A percentile compares a stretch with the other conserved stretches of the same genome.
Evolutionary conservation across 805 yeast species (phyloP).

Genomic region (Wickerhamiella brachini): DNA sequence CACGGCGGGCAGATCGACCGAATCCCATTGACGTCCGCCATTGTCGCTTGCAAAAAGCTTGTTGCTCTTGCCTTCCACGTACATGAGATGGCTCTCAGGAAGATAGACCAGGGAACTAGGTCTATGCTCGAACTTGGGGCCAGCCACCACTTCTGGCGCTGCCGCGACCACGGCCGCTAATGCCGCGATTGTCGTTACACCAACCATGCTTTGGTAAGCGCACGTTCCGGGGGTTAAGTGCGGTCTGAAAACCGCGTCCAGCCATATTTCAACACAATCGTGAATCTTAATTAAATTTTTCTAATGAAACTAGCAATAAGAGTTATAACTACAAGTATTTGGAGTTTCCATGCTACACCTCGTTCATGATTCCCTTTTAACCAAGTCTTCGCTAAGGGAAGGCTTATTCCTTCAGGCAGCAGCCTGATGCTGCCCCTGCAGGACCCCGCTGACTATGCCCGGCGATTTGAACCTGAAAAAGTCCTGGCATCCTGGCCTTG

Average conservation of each 20-base stretch:
- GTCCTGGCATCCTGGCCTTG: conserved; percentile 89
- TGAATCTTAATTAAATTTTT: too few species aligned
- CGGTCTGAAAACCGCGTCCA: too few species aligned
- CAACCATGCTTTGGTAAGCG: not conserved
- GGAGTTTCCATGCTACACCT: too few species aligned
- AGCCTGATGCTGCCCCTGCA: not conserved
- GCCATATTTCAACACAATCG: too few species aligned
- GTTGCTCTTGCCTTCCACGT: not conserved
- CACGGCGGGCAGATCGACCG: not conserved
- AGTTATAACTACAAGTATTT: too few species aligned
- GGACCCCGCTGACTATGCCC: conserved; percentile 24
- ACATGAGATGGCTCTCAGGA: not conserved
- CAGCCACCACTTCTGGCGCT: not conserved
- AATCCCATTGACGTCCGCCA: not conserved
- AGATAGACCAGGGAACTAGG: not conserved
- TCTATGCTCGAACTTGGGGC: not conserved
- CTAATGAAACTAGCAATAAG: too few species aligned
- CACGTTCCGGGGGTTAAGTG: not conserved
- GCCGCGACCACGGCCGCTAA: not conserved
- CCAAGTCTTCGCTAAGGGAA: too few species aligned
- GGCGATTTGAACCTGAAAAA: conserved; percentile 81
- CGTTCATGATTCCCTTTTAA: too few species aligned
- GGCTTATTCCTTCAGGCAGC: too few species aligned
- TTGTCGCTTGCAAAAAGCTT: not conserved
- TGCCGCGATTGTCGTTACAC: not conserved